Evolutionary conservation across 129 eudicot genomes (phyloP), one percentile per base, ranked within the genome.

Genomic region (Helichrysum umbraculigerum): DNA sequence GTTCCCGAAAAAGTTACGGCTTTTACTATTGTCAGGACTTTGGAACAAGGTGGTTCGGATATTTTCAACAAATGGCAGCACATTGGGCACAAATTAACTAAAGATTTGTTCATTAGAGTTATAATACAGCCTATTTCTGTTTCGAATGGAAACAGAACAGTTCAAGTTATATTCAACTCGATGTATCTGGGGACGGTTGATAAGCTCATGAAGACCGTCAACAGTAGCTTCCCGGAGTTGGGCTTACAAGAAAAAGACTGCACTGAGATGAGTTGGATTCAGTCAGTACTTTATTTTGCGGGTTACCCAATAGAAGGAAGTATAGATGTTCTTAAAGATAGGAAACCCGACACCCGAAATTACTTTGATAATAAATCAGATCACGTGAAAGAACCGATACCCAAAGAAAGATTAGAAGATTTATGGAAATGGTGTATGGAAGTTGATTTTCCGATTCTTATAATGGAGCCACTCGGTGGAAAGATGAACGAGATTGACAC

Each of bases 401-500:
- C 71, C 0, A 21, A 66, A 17, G 71, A 34, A 9, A 7, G 17
- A 9, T 9, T 37, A 3, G 16, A 34, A 1, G 30, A 66, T 19
- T 0, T 66, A 19, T 66, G 71, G 71, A 17, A 66, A 66, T 66
- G 71, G 71, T 19, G 28, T 34, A 3, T 66, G 6, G 71, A 66
- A 17, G 71, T 1, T 0, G 51, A 66, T 3, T 2, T 7, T 14
- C 68, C 69, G 71, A 66, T 19, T 8, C 52, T 66, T 34, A 9
- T 19, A 66, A 66, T 66, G 71, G 71, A 66, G 8, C 71, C 71
- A 8, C 71, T 16, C 6, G 71, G 71, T 37, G 71, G 71, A 37
- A 66, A 66, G 52, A 66, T 66, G 71, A 35, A 9, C 30, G 71
- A 66, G 52, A 37, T 66, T 37, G 71, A 37, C 2, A 22, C 17